A percentile compares a stretch with the other conserved stretches of the same genome.
Evolutionary conservation across 208 protist species (phyloP).

Genomic region (Leishmania arabica): DNA sequence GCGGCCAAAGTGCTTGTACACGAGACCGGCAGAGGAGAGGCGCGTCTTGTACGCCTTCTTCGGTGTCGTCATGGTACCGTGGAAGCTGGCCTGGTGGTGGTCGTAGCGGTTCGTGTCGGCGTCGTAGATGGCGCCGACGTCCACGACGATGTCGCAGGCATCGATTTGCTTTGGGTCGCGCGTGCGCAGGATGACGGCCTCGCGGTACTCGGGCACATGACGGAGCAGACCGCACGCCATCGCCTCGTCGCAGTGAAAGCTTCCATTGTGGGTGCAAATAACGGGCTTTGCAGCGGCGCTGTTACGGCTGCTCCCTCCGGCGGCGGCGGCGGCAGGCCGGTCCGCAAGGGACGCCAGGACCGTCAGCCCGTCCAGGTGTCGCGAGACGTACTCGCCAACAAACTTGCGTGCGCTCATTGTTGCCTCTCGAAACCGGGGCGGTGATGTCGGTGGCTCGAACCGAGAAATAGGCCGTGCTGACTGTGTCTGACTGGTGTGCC

Average conservation of each 20-base stretch:
- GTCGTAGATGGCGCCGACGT: conserved; percentile 96
- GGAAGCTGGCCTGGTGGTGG: conserved; percentile 96
- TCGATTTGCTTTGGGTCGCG: conserved; percentile 81
- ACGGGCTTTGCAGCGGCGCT: conserved; percentile 25
- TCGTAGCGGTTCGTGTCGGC: conserved; percentile 84
- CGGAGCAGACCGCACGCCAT: conserved; percentile 92
- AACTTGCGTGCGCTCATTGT: conserved; percentile 44
- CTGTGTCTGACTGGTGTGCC: conserved; percentile 6
- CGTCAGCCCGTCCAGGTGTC: conserved; percentile 54
- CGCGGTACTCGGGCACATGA: conserved; percentile 57
- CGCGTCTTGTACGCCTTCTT: conserved; percentile 78
- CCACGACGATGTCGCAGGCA: conserved; percentile 88
- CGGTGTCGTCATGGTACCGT: conserved; percentile 84
- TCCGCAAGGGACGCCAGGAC: conserved; percentile 43
- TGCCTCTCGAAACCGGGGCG: background rate
- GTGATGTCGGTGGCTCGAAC: background rate
- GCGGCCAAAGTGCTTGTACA: conserved; percentile 96
- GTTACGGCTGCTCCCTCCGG: conserved; percentile 3
- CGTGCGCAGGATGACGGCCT: conserved; percentile 80
- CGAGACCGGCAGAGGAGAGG: conserved; percentile 92
- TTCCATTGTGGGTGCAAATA: conserved; percentile 94
- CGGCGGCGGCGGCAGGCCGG: conserved; percentile 6
- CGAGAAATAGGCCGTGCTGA: background rate
- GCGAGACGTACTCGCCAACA: conserved; percentile 63
- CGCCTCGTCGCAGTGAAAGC: conserved; percentile 97